Conservation (phyloP, 2,329 filamentous ascomycete genomes). For the Fusarium sp. region DNA sequence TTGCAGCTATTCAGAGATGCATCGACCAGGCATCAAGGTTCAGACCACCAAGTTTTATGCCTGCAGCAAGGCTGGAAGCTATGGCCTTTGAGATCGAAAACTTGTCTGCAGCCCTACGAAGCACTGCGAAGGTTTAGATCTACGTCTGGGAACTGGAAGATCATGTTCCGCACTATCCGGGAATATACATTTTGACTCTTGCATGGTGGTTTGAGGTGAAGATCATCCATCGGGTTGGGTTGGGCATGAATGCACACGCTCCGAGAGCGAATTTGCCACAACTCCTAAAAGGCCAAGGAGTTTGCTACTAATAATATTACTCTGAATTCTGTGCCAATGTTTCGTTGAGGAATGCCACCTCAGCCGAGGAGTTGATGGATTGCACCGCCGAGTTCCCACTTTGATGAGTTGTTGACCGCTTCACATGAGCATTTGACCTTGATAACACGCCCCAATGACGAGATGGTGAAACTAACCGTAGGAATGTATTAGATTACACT, state of each 20-base stretch:
- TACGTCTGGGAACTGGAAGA: constrained; percentile 9
- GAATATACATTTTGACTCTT: constrained; percentile 10
- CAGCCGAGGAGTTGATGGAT: background rate
- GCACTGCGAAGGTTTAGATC: background rate
- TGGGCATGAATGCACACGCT: constrained; percentile 28
- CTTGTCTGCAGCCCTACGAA: background rate
- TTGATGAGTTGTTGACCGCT: background rate
- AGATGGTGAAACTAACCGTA: constrained; percentile 7
- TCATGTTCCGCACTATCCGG: constrained; percentile 26
- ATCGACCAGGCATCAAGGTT: background rate
- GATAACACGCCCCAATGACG: background rate
- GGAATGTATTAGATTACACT: constrained; percentile 22
- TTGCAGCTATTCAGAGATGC: background rate
- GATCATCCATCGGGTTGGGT: constrained; percentile 25
- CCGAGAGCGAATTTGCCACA: background rate
- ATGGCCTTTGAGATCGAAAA: background rate
- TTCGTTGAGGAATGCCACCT: background rate
- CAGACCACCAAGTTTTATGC: background rate
- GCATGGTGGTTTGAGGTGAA: constrained; percentile 15
- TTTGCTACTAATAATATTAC: background rate
- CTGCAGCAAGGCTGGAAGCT: background rate
- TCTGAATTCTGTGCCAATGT: background rate
- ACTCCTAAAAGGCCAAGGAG: background rate
- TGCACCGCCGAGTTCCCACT: background rate
- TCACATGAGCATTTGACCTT: background rate